Evolutionary conservation across 805 yeast genomes (phyloP).

Genomic region (Candida peoriensis): DNA sequence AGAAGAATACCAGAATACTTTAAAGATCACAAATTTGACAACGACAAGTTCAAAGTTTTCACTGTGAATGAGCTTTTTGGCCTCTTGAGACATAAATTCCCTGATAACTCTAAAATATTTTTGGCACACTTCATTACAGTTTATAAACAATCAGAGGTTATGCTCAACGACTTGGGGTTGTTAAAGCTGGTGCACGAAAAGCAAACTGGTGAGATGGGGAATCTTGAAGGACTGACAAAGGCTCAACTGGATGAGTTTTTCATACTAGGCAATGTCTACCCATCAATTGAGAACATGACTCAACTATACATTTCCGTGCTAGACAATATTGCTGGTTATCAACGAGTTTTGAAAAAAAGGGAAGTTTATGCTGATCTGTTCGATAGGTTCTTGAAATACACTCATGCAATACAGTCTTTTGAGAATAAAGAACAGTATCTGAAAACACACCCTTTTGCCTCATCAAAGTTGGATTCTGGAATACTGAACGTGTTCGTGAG

Average conservation of each 20-base stretch:
- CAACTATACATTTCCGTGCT: slow-evolving; percentile 15
- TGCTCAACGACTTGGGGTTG: slow-evolving; percentile 16
- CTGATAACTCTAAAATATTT: slow-evolving; percentile 14
- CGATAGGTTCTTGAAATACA: background rate
- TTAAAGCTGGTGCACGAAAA: slow-evolving; percentile 10
- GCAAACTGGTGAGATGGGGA: background rate
- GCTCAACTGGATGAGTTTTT: slow-evolving; percentile 10
- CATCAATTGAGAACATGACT: slow-evolving; percentile 12
- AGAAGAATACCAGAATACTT: slow-evolving; percentile 14
- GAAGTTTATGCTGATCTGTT: background rate
- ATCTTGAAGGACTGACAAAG: background rate
- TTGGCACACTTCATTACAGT: slow-evolving; percentile 20
- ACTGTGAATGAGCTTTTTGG: slow-evolving; percentile 16
- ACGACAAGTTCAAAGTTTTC: slow-evolving; percentile 2
- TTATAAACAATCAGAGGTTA: slow-evolving; percentile 8
- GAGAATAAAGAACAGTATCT: slow-evolving; percentile 2
- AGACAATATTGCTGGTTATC: slow-evolving; percentile 5
- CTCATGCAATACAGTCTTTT: background rate
- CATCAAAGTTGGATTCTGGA: slow-evolving; percentile 12
- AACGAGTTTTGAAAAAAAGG: background rate
- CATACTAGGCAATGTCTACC: slow-evolving; percentile 5
- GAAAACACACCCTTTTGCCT: slow-evolving; percentile 10
- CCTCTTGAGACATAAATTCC: slow-evolving; percentile 15
- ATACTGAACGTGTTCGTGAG: slow-evolving; percentile 15
- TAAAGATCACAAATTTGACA: slow-evolving; percentile 2